phyloP scores from a whole-genome alignment of 2,329 filamentous ascomycete genomes.

The Bipolaris victoriae region DNA sequence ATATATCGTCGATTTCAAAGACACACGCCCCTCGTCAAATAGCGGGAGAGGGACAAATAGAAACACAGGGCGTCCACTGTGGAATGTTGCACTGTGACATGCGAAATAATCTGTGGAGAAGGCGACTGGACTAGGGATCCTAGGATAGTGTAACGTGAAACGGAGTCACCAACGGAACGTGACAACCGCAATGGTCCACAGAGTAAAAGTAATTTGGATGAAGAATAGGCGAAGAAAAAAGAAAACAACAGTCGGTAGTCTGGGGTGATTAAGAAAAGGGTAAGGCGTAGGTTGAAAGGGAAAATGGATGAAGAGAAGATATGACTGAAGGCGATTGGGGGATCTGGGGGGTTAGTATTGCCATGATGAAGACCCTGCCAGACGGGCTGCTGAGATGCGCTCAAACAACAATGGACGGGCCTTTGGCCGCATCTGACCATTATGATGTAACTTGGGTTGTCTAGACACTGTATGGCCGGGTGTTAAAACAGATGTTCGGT shows the following conservation, averaged over 20 bases:
- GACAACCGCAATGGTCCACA: background rate
- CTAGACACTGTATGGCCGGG: slow-evolving; percentile 15
- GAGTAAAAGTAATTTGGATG: background rate
- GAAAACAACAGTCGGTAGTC: slow-evolving; percentile 20
- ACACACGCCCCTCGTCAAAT: background rate
- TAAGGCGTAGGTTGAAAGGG: slow-evolving; percentile 24
- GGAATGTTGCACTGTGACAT: slow-evolving; percentile 22
- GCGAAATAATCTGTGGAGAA: slow-evolving; percentile 26
- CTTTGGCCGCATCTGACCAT: slow-evolving; percentile 5
- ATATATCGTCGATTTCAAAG: slow-evolving; percentile 2
- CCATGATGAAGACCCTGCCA: slow-evolving; percentile 14
- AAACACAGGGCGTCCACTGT: slow-evolving; percentile 7
- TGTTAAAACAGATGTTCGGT: slow-evolving; percentile 14
- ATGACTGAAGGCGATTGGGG: background rate
- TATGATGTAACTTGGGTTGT: slow-evolving; percentile 18
- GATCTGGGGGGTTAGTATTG: background rate
- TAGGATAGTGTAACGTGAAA: slow-evolving; percentile 5
- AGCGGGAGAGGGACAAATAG: background rate
- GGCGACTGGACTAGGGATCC: slow-evolving; percentile 9
- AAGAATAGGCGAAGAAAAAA: slow-evolving; percentile 3
- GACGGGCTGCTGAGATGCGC: background rate
- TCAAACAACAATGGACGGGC: slow-evolving; percentile 6
- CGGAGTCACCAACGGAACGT: background rate
- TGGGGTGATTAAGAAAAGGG: slow-evolving; percentile 23
- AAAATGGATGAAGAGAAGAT: background rate